phyloP scores from a whole-genome alignment of 2,329 filamentous ascomycete species.

The Aspergillus fijiensis region DNA sequence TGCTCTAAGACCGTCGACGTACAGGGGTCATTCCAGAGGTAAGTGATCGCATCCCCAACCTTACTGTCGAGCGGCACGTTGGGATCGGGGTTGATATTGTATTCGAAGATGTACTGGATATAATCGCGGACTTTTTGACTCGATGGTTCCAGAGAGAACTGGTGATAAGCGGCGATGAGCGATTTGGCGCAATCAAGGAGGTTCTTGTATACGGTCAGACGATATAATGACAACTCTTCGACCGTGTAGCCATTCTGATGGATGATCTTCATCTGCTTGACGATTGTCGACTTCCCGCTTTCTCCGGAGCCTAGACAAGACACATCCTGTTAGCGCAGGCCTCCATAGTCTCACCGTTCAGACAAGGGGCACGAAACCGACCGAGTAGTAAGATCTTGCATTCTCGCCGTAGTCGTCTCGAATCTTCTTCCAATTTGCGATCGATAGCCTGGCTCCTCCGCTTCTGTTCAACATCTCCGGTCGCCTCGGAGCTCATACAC shows the following conservation, averaged over 20 bases:
- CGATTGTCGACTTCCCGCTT: slow-evolving; percentile 98
- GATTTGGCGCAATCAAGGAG: slow-evolving; percentile 94
- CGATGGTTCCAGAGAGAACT: slow-evolving; percentile 81
- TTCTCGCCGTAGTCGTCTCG: slow-evolving; percentile 86
- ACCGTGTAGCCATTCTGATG: slow-evolving; percentile 96
- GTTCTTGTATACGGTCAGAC: slow-evolving; percentile 97
- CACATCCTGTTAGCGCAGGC: slow-evolving; percentile 13
- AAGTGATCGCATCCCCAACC: slow-evolving; percentile 78
- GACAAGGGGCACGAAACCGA: slow-evolving; percentile 39
- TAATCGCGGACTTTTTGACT: slow-evolving; percentile 69
- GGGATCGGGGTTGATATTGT: slow-evolving; percentile 86
- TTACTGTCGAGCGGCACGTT: slow-evolving; percentile 78
- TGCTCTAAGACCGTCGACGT: slow-evolving; percentile 83
- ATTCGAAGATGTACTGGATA: slow-evolving; percentile 78
- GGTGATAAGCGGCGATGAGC: slow-evolving; percentile 84
- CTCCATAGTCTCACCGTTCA: not conserved
- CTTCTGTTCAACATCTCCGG: slow-evolving; percentile 84
- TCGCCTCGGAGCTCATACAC: slow-evolving; percentile 82
- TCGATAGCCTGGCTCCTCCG: slow-evolving; percentile 97
- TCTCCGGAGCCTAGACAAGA: slow-evolving; percentile 77
- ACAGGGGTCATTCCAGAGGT: slow-evolving; percentile 86
- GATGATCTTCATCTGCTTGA: slow-evolving; percentile 99
- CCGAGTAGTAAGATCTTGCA: slow-evolving; percentile 97
- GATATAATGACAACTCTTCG: slow-evolving; percentile 90
- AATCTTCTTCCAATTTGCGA: slow-evolving; percentile 89